These are phyloP conservation scores for Monilinia aucupariae DNA, from an alignment of 2,329 filamentous ascomycete species.

Conservation along the genomic window DNA sequence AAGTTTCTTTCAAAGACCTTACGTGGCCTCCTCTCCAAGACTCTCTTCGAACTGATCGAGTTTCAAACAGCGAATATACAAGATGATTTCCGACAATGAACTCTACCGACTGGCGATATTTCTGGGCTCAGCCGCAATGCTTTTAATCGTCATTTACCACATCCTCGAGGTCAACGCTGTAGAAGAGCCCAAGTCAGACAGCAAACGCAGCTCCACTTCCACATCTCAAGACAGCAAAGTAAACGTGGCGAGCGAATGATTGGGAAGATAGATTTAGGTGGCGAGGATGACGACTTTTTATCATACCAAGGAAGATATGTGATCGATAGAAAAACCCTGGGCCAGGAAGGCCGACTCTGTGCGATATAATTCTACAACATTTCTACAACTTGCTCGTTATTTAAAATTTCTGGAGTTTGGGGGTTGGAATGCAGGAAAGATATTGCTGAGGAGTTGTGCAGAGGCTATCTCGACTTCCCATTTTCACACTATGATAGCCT, in stretches of 20 bases:
- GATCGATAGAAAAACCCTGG: background rate
- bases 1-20: constrained; percentile 14
- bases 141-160: constrained; percentile 91
- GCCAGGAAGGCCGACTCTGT: background rate
- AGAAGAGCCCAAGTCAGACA: constrained; percentile 39
- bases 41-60: background rate
- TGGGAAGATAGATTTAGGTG: constrained; percentile 3
- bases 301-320: background rate
- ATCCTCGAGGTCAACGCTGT: constrained; percentile 92
- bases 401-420: constrained; percentile 8
- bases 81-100: constrained; percentile 90
- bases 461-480: background rate
- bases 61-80: constrained; percentile 36
- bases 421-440: background rate
- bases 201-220: constrained; percentile 20
- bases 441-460: background rate
- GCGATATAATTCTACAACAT: background rate
- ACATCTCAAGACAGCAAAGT: constrained; percentile 22
- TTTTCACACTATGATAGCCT: background rate
- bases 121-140: constrained; percentile 82
- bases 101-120: constrained; percentile 91
- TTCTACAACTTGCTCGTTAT: background rate
- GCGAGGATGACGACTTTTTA: background rate
- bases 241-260: constrained; percentile 22
- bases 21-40: constrained; percentile 21